A percentile compares a stretch with the other conserved stretches of the same genome.
phyloP scores from a whole-genome alignment of 2,329 filamentous ascomycete genomes.

The Lecanicillium sp. region DNA sequence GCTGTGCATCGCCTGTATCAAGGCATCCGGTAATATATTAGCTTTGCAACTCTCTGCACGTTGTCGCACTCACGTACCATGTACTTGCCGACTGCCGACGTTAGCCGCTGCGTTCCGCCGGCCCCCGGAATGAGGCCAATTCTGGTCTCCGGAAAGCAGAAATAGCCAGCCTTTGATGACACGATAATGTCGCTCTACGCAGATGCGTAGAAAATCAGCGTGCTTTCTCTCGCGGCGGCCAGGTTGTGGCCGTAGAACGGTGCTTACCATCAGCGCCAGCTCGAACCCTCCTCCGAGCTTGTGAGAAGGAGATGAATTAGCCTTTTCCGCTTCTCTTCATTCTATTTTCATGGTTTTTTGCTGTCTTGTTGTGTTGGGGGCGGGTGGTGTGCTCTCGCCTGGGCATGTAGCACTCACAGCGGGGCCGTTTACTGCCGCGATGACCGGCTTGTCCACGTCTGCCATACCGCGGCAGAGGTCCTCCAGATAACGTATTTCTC shows the following conservation, averaged over 20 bases:
- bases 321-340: too few species aligned
- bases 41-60: too few species aligned
- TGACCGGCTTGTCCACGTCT: conserved; percentile 24
- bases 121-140: conserved; percentile 19
- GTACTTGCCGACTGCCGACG: conserved; percentile 17
- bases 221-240: too few species aligned
- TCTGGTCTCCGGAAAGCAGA: conserved; percentile 18
- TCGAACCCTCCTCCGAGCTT: conserved; percentile 34
- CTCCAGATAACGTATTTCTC: conserved; percentile 12
- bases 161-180: conserved; percentile 13
- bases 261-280: conserved; percentile 27
- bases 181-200: conserved; percentile 17
- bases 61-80: too few species aligned
- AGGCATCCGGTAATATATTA: too few species aligned
- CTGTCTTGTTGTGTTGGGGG: too few species aligned
- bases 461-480: conserved; percentile 18
- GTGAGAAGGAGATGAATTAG: too few species aligned
- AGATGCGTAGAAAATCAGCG: background rate
- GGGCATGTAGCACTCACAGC: too few species aligned
- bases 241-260: conserved; percentile 11
- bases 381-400: too few species aligned
- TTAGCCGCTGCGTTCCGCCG: conserved; percentile 17
- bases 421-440: conserved; percentile 32
- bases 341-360: too few species aligned
- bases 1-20: too few species aligned